These are phyloP conservation scores for Saccharum hybrid DNA, from an alignment of 202 grass and related monocot genomes.

Conservation along the genomic window DNA sequence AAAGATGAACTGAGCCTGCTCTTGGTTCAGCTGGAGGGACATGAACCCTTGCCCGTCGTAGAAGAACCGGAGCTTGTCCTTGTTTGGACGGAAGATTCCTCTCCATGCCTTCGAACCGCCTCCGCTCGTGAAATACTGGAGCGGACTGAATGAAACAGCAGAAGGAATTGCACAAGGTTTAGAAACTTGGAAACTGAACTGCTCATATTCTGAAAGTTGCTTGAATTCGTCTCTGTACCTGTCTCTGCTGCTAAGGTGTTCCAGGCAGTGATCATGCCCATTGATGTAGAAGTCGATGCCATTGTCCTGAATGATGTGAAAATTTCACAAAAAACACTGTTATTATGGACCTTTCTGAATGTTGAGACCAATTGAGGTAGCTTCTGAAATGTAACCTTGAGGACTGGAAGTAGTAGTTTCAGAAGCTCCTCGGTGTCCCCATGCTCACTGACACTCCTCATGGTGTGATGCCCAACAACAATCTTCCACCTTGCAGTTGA, in stretches of 20 bases:
- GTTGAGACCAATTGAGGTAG: background rate
- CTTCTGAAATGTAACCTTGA: conserved; percentile 61
- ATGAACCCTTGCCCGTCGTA: conserved; percentile 93
- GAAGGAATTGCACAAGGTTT: background rate
- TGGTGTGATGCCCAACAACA: conserved; percentile 88
- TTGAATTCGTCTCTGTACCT: conserved; percentile 44
- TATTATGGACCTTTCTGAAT: background rate
- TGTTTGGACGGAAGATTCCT: conserved; percentile 54
- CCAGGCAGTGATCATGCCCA: conserved; percentile 89
- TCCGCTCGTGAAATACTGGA: conserved; percentile 88
- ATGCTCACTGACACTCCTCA: conserved; percentile 92
- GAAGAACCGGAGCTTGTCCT: conserved; percentile 78
- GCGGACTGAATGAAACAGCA: conserved; percentile 58
- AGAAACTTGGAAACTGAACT: background rate
- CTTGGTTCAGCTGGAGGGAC: conserved; percentile 64
- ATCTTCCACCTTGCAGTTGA: conserved; percentile 90
- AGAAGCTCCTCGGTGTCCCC: conserved; percentile 89
- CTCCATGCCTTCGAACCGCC: conserved; percentile 90
- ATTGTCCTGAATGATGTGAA: conserved; percentile 45
- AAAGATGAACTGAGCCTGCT: conserved; percentile 54
- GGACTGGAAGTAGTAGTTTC: conserved; percentile 70
- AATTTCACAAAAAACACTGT: background rate
- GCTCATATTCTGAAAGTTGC: background rate
- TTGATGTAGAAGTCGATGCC: conserved; percentile 78
- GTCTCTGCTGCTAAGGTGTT: conserved; percentile 96